Percentiles rank a stretch among this genome's conserved stretches.
phyloP scores from a whole-genome alignment of 345 rosid species.

The Eucalyptus dawsonii region DNA sequence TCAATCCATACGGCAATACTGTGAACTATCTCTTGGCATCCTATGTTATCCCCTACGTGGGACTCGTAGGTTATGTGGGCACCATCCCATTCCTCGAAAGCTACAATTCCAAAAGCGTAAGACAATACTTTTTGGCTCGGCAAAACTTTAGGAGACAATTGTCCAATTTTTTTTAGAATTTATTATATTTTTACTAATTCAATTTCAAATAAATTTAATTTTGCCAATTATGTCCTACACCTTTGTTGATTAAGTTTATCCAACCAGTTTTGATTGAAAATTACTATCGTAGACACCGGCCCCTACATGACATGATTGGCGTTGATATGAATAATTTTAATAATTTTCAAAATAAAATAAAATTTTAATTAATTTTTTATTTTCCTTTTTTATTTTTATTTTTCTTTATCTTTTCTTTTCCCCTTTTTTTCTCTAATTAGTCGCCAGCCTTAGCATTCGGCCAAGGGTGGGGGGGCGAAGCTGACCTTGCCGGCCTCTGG shows the following conservation, averaged over 20 bases:
- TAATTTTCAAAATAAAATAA: no score
- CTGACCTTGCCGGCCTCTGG: rapidly evolving
- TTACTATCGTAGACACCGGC: rapidly evolving
- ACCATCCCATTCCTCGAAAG: constrained; percentile 32
- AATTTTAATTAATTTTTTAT: no score
- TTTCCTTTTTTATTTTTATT: no score
- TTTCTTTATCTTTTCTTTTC: no score
- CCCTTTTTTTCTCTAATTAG: background rate
- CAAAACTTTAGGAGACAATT: background rate
- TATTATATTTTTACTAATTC: no score
- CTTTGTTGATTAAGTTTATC: no score
- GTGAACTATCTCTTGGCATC: constrained; percentile 42
- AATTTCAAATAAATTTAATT: no score
- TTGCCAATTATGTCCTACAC: no score
- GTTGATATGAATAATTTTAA: rapidly evolving
- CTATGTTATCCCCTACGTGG: constrained; percentile 55
- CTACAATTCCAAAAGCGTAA: constrained; percentile 21
- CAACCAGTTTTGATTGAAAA: no score
- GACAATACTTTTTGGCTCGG: background rate
- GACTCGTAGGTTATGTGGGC: constrained; percentile 63
- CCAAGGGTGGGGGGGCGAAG: background rate
- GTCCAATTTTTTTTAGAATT: background rate
- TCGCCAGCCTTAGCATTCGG: rapidly evolving
- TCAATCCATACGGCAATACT: constrained; percentile 39
- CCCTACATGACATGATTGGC: rapidly evolving